Evolutionary conservation across 139 green algal species (phyloP).

Genomic region (Coelastrella sp.): DNA sequence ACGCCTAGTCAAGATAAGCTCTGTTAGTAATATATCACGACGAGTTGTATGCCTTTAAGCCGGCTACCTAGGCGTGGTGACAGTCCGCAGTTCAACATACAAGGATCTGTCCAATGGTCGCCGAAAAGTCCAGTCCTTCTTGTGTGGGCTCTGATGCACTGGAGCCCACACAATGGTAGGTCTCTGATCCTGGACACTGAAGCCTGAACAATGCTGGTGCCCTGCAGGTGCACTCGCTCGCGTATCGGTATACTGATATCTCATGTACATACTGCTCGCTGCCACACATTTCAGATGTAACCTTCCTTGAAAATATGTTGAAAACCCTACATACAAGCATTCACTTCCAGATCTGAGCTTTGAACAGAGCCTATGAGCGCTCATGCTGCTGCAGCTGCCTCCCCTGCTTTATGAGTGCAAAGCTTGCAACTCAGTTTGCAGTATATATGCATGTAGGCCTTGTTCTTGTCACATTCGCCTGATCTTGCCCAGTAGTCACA

Average conservation of each 20-base stretch:
- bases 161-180: too few species aligned
- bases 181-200: not conserved
- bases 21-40: too few species aligned
- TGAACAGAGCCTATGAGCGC: too few species aligned
- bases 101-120: too few species aligned
- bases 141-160: not conserved
- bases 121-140: not conserved
- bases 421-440: constrained; percentile 23
- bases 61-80: too few species aligned
- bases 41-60: too few species aligned
- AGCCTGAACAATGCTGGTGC: not conserved
- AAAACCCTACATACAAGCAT: too few species aligned
- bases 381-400: constrained; percentile 15
- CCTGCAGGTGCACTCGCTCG: not conserved
- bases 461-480: constrained; percentile 37
- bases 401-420: not conserved
- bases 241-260: not conserved
- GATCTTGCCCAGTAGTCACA: constrained; percentile 30
- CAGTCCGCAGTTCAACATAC: too few species aligned
- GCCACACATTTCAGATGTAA: not conserved
- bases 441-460: not conserved
- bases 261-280: not conserved
- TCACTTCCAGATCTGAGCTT: too few species aligned
- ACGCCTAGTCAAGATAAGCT: too few species aligned
- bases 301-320: too few species aligned